phyloP scores from a whole-genome alignment of 1,284 basidiomycete genomes.

The Cutaneotrichosporon arboriforme region DNA sequence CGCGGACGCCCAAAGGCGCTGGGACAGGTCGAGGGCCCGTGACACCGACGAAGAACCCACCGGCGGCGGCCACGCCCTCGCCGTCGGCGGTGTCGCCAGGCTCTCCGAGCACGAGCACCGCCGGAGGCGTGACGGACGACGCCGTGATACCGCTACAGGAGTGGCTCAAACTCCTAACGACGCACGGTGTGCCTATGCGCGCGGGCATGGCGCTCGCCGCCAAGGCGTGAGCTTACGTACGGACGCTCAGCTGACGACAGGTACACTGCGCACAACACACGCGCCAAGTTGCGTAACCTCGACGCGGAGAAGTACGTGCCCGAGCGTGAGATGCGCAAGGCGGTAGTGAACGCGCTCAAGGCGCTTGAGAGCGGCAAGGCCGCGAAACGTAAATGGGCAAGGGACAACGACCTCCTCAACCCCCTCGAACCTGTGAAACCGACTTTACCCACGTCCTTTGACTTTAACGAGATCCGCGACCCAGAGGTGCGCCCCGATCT shows the following conservation, averaged over 20 bases:
- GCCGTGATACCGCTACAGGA: slow-evolving; percentile 57
- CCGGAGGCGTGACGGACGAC: slow-evolving; percentile 11
- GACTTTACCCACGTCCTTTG: slow-evolving; percentile 13
- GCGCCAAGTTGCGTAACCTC: slow-evolving; percentile 56
- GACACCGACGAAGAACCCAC: no score
- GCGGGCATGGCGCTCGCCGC: slow-evolving; percentile 71
- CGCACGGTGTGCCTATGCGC: slow-evolving; percentile 59
- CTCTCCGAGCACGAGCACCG: no score
- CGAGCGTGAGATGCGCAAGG: slow-evolving; percentile 64
- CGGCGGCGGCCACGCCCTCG: no score
- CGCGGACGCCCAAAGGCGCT: no score
- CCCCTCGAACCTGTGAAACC: neutral
- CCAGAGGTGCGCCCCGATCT: slow-evolving; percentile 27
- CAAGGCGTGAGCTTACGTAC: slow-evolving; percentile 59
- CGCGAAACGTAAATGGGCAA: slow-evolving; percentile 20
- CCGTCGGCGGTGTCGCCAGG: no score
- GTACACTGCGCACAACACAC: slow-evolving; percentile 68
- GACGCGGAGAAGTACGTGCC: slow-evolving; percentile 59
- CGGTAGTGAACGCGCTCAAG: slow-evolving; percentile 59
- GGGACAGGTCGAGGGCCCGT: no score
- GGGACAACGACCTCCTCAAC: slow-evolving; percentile 13
- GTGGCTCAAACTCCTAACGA: slow-evolving; percentile 68
- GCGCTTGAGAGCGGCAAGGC: slow-evolving; percentile 39
- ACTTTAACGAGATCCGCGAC: slow-evolving; percentile 34
- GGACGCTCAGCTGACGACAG: slow-evolving; percentile 47